Conservation (phyloP, 345 rosid species). For the Tarenaya hassleriana region DNA sequence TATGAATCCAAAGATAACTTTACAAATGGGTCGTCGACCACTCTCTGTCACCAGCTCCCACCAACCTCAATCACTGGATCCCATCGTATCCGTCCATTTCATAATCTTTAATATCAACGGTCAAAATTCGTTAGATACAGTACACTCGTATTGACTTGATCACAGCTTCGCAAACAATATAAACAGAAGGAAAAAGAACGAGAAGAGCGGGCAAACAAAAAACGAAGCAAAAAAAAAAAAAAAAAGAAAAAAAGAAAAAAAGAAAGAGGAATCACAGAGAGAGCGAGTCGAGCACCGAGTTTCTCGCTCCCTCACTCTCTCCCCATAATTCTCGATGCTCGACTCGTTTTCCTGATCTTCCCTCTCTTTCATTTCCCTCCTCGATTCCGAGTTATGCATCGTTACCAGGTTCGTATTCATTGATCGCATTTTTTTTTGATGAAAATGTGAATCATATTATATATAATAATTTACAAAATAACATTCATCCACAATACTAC, state of each 20-base stretch:
- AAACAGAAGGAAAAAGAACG: conserved; percentile 21
- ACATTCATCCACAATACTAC: neutral
- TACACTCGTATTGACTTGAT: conserved; percentile 15
- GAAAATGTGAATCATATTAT: no score
- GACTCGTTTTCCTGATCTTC: neutral
- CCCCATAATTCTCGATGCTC: conserved; percentile 9
- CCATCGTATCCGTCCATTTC: conserved; percentile 13
- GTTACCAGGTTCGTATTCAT: conserved; percentile 23
- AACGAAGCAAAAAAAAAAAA: neutral
- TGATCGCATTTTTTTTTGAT: conserved; percentile 12
- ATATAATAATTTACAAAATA: neutral
- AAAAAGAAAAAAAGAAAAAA: neutral
- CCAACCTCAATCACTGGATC: conserved; percentile 10
- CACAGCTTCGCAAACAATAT: conserved; percentile 19
- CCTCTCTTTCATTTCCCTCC: conserved; percentile 14
- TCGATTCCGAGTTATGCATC: conserved; percentile 17
- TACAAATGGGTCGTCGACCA: neutral
- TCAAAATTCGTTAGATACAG: neutral
- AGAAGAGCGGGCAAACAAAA: conserved; percentile 28
- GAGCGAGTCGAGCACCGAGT: conserved; percentile 27
- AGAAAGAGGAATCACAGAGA: neutral
- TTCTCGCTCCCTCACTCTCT: conserved; percentile 11
- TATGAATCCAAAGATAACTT: no score
- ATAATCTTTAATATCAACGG: conserved; percentile 6
- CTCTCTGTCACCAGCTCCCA: conserved; percentile 24